phyloP scores from a whole-genome alignment of 2,329 filamentous ascomycete genomes.

The Phaeomoniella chlamydospora region DNA sequence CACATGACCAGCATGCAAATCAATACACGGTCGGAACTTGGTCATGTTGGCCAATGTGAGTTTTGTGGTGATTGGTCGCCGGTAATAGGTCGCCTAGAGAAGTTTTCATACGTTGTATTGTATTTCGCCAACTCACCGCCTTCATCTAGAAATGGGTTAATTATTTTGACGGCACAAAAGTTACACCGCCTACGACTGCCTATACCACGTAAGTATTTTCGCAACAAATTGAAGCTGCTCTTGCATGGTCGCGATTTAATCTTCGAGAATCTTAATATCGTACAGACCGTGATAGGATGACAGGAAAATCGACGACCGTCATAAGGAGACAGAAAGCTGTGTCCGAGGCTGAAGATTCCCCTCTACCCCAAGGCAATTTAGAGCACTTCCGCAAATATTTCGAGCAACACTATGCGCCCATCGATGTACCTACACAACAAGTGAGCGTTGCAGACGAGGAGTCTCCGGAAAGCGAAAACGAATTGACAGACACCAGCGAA shows the following conservation, averaged over 20 bases:
- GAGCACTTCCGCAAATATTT: slow-evolving; percentile 74
- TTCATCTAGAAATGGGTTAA: too few species aligned
- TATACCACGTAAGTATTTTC: too few species aligned
- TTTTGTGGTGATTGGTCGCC: background rate
- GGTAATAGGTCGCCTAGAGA: background rate
- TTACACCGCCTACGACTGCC: background rate
- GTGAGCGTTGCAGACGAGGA: background rate
- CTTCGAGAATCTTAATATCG: too few species aligned
- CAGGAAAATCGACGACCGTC: background rate
- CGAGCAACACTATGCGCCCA: slow-evolving; percentile 21
- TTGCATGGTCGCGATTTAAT: too few species aligned
- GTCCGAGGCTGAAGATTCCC: background rate
- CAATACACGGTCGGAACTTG: slow-evolving; percentile 87
- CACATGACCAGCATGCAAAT: slow-evolving; percentile 90
- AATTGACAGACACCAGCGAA: background rate
- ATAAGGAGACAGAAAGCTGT: background rate
- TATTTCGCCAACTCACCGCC: too few species aligned
- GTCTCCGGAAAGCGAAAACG: background rate
- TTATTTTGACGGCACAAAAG: slow-evolving; percentile 1
- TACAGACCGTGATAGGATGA: background rate
- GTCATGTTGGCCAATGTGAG: slow-evolving; percentile 56
- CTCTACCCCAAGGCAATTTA: slow-evolving; percentile 37
- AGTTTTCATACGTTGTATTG: background rate
- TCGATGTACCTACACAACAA: background rate
- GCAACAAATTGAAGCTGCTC: too few species aligned